These are phyloP conservation scores for Filosporella fistucella DNA, from an alignment of 495 filamentous ascomycete species.

Conservation along the genomic window DNA sequence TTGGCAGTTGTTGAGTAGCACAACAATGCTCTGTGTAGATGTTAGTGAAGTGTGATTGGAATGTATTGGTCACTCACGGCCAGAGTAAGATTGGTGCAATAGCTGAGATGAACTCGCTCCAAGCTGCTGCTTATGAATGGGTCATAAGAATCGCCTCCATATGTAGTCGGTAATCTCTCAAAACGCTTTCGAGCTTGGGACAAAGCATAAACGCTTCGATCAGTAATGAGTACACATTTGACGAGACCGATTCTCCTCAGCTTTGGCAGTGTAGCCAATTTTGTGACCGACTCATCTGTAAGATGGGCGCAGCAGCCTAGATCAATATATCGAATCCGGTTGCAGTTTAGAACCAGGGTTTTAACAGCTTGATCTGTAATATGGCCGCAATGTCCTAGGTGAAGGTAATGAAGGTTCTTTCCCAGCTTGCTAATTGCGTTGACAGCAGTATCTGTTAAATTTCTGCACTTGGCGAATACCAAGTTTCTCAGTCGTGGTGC, in stretches of 20 bases:
- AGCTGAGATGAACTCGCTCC: slow-evolving; percentile 95
- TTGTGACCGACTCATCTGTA: slow-evolving; percentile 81
- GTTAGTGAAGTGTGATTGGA: slow-evolving; percentile 2
- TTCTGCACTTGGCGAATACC: slow-evolving; percentile 88
- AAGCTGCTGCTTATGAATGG: slow-evolving; percentile 41
- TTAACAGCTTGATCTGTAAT: slow-evolving; percentile 87
- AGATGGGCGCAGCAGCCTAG: slow-evolving; percentile 89
- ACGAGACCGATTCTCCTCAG: slow-evolving; percentile 91
- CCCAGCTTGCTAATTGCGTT: slow-evolving; percentile 80
- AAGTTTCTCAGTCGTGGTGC: slow-evolving; percentile 89
- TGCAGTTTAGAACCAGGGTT: slow-evolving; percentile 78
- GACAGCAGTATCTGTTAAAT: slow-evolving; percentile 89
- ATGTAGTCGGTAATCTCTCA: slow-evolving; percentile 36
- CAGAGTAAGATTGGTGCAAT: slow-evolving; percentile 79
- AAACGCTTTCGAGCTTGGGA: slow-evolving; percentile 48
- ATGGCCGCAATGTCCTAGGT: slow-evolving; percentile 87
- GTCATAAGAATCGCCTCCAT: slow-evolving; percentile 34
- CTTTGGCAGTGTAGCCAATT: slow-evolving; percentile 84
- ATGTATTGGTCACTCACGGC: slow-evolving; percentile 48
- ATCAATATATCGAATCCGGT: slow-evolving; percentile 95
- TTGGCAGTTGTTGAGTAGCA: slow-evolving; percentile 84
- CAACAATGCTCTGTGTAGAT: slow-evolving; percentile 71
- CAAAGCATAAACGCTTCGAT: slow-evolving; percentile 79
- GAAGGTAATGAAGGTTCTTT: slow-evolving; percentile 95
- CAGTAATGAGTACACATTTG: slow-evolving; percentile 87